phyloP scores from a whole-genome alignment of 2,329 filamentous ascomycete genomes.

The Botrytis cinerea region DNA sequence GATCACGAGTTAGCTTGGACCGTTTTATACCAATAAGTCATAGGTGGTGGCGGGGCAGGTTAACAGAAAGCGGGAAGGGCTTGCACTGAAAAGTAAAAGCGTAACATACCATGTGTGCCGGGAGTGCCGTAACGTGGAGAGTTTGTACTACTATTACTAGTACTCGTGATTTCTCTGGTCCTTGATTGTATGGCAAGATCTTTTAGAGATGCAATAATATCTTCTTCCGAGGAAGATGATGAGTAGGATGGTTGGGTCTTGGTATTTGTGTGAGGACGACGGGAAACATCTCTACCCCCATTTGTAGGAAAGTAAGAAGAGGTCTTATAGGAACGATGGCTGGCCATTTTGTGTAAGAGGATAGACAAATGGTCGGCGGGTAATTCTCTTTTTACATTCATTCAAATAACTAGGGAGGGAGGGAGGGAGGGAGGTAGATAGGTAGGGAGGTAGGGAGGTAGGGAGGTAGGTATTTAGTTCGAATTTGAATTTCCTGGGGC shows the following conservation, averaged over 20 bases:
- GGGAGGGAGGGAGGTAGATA: no score
- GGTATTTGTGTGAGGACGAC: conserved; percentile 34
- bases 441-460: not conserved
- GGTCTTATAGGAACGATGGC: conserved; percentile 51
- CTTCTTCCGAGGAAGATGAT: conserved; percentile 29
- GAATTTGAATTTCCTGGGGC: not conserved
- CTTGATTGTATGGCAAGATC: conserved; percentile 20
- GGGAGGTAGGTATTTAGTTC: not conserved
- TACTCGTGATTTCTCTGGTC: conserved; percentile 23
- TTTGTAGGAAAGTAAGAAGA: conserved; percentile 45
- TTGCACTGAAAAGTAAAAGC: conserved; percentile 8
- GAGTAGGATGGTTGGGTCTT: not conserved
- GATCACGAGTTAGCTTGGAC: conserved; percentile 12
- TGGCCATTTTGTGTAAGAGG: conserved; percentile 46
- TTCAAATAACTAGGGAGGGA: not conserved
- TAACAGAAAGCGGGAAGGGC: conserved; percentile 3
- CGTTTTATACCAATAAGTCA: not conserved
- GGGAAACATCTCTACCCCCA: conserved; percentile 37
- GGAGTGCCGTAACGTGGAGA: conserved; percentile 24
- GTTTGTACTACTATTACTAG: conserved; percentile 15
- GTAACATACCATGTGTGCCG: conserved; percentile 28
- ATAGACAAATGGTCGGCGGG: conserved; percentile 2
- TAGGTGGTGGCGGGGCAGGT: conserved; percentile 22
- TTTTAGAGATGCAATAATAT: conserved; percentile 30
- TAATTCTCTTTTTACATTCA: conserved; percentile 4